Base-by-base conservation (phyloP, 73 alveolate genomes). In the Blepharisma japonicum region DNA sequence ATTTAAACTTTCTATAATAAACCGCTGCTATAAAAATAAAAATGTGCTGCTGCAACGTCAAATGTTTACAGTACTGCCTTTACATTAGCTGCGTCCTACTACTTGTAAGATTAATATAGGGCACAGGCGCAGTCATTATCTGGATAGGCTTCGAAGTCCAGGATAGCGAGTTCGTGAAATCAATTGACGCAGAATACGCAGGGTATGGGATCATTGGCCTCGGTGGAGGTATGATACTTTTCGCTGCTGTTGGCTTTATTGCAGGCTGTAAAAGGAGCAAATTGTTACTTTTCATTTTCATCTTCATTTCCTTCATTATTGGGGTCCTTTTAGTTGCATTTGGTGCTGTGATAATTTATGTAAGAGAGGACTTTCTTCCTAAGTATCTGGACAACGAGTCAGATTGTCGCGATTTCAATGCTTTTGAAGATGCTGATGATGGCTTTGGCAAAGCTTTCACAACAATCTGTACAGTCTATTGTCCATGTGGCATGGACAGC, bases 141-240 rank as follows among this genome's bases (percentile, higher is more conserved):
- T 53, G 67, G 67, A 20, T 53, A 11, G 67, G 67, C 23, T 53
- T 53, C 23, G 27, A 14, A 11, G 67, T 53, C 67, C 67, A 53
- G 23, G 23, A 20, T 53, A 14, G 27, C 23, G 67, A 11, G n/a
- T 53, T 53, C 23, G 23, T 53, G n/a, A 11, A 53, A 53, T 1
- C 23, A 1, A 11, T 53, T 53, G 67, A 53, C 4, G n/a, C n/a
- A 11, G n/a, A 11, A 4, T 53, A 53, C 23, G 67, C 67, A 53
- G 67, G 67, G 23, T 53, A 14, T 4, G 23, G n/a, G 23, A 20
- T 53, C 2, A 53, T 53, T 14, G 67, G 27, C n/a, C 23, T 11
- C 23, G 67, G 67, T 53, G 67, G 67, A 14, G 23, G n/a, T 53
- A 11, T 53, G n/a, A 53, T 53, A 11, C 5, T 53, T 20, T 14